Conservation (phyloP, 345 rosid species). For the Viola odorata region DNA sequence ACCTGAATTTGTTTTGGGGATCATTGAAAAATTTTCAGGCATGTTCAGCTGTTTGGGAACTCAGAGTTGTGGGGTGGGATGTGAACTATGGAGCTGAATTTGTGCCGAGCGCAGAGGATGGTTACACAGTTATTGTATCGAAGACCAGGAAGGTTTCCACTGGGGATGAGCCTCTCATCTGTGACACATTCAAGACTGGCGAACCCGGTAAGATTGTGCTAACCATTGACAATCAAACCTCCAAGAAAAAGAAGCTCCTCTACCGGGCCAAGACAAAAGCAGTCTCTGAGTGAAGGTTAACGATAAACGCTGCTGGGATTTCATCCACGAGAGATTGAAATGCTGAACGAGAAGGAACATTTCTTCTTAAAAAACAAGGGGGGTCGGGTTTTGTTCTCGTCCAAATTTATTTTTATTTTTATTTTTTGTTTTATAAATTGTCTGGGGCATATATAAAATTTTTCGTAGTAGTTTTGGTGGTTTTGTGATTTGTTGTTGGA, state of each 20-base stretch:
- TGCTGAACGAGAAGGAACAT: neutral
- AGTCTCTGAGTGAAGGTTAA: conserved; percentile 30
- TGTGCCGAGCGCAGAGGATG: conserved; percentile 59
- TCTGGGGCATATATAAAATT: neutral
- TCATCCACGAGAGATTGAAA: neutral
- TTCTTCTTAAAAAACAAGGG: neutral
- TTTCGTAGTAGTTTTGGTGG: neutral
- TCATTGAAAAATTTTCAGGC: conserved; percentile 33
- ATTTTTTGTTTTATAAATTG: neutral
- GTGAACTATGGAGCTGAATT: conserved; percentile 80
- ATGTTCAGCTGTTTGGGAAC: conserved; percentile 81
- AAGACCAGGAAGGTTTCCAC: conserved; percentile 66
- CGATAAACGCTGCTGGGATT: neutral
- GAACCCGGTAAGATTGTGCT: conserved; percentile 75
- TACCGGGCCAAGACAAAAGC: conserved; percentile 84
- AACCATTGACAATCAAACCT: conserved; percentile 67
- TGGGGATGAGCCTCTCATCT: conserved; percentile 60
- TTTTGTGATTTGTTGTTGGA: neutral
- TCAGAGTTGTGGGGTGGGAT: conserved; percentile 91
- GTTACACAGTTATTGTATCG: conserved; percentile 61
- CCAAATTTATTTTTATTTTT: neutral
- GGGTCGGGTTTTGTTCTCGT: neutral
- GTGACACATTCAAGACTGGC: conserved; percentile 57
- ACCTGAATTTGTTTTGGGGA: neutral
- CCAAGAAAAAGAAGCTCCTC: conserved; percentile 88